Evolutionary conservation across 345 rosid genomes (phyloP), one percentile per base, ranked within the genome.

Genomic region (Isatis tinctoria): DNA sequence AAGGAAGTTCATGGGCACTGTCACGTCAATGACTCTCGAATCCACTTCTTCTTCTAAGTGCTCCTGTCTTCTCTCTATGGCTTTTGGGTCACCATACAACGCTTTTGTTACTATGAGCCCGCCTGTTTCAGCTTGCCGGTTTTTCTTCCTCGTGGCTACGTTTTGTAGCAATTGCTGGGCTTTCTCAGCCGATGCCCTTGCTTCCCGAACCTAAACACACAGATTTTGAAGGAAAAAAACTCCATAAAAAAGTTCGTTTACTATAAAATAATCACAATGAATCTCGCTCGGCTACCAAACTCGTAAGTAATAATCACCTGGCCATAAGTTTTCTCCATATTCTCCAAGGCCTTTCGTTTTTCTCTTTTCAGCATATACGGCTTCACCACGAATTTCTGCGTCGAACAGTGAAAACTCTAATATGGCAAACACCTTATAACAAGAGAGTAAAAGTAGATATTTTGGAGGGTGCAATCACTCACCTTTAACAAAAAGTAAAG

Each of bases 401-500:
- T 35, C 57, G 3, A 33, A 41, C 14, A 72, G 49, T 20, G 10
- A 10, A 59, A 66, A 22, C 53, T 58, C 39, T 41, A 10, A 24
- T 49, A 37, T 33, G 51, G 49, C 43, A 72, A 72, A 22, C 48
- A 77, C 51, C 58, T 1, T 35, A 17, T 35, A 36, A 45, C 28
- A 3, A 54, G 64, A 49, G 43, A 67, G 69, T 18, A 57, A 30
- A 37, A 28, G 57, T 26, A 14, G 24, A 60, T 17, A 60, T 16
- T 26, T 45, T 41, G 22, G 30, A 11, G 59, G 64, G 41, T 45
- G n/a, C 28, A 60, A 43, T 35, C 36, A 49, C 65, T 70, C 74
- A 92, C 99, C 98, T 96, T 89, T n/a, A 92, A 83, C 76, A 87
- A 73, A 74, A 96, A 88, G 92, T 86, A 96, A 47, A 85, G 52